Conservation (phyloP, 306 rosid genomes). For the Acacia confusa region DNA sequence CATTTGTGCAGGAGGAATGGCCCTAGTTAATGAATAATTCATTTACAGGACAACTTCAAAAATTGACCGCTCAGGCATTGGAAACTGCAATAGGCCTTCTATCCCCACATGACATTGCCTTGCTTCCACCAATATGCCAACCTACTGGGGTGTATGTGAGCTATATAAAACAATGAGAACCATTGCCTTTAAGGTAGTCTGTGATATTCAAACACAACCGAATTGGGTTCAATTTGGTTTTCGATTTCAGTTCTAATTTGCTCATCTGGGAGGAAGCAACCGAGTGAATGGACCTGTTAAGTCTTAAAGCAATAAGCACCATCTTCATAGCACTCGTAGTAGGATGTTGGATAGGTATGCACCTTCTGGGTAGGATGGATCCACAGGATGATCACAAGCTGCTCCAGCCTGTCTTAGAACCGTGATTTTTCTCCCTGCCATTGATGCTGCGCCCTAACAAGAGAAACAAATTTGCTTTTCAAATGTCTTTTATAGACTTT, state of each 20-base stretch:
- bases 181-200: not conserved
- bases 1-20: not conserved
- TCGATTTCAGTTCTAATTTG: too few relatives aligned
- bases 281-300: not conserved
- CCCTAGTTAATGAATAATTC: not conserved
- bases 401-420: constrained; percentile 73
- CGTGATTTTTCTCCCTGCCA: constrained; percentile 69
- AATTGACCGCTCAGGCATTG: not conserved
- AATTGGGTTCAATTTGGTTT: too few relatives aligned
- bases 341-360: constrained; percentile 72
- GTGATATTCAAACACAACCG: not conserved
- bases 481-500: not conserved
- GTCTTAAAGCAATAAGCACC: not conserved
- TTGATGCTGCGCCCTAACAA: constrained; percentile 72
- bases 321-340: constrained; percentile 57
- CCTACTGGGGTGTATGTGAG: too few relatives aligned
- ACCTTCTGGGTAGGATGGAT: constrained; percentile 91
- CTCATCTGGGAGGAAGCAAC: not conserved
- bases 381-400: constrained; percentile 80
- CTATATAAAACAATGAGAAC: not conserved
- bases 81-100: not conserved
- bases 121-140: not conserved
- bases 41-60: not conserved
- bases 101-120: not conserved
- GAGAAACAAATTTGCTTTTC: not conserved